These are phyloP conservation scores for Colletotrichum siamense DNA, from an alignment of 2,329 filamentous ascomycete species.

Conservation along the genomic window DNA sequence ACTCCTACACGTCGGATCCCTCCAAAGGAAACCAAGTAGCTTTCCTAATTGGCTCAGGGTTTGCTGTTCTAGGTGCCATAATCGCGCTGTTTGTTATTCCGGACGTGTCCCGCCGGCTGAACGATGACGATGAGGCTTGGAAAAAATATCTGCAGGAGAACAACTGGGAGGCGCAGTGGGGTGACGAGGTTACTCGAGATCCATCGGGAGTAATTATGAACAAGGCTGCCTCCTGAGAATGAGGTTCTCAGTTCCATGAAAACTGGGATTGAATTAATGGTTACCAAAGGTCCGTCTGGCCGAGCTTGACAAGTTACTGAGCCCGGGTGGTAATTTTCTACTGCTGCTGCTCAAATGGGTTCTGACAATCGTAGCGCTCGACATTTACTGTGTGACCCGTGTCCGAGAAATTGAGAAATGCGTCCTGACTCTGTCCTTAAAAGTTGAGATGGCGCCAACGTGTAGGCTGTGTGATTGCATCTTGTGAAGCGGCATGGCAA, in stretches of 20 bases:
- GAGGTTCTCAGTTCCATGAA: too few species aligned
- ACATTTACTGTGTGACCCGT: not conserved
- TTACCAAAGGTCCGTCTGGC: not conserved
- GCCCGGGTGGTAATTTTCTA: not conserved
- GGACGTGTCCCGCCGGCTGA: conserved; percentile 28
- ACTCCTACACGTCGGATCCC: conserved; percentile 41
- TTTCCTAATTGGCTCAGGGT: conserved; percentile 56
- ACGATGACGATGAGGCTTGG: conserved; percentile 34
- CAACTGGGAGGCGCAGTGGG: conserved; percentile 33
- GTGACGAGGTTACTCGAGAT: conserved; percentile 30
- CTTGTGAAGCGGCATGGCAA: not conserved
- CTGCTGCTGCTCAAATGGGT: not conserved
- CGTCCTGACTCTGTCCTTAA: not conserved
- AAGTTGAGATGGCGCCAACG: not conserved
- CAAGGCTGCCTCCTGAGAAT: not conserved
- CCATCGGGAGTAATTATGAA: conserved; percentile 19
- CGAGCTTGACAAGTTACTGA: not conserved
- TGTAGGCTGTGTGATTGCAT: not conserved
- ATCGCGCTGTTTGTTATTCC: conserved; percentile 52
- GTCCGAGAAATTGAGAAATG: not conserved
- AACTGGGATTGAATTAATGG: not conserved
- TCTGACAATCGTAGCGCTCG: not conserved
- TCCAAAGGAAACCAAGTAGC: conserved; percentile 52
- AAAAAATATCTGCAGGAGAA: conserved; percentile 32
- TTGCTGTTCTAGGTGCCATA: conserved; percentile 50